phyloP scores from a whole-genome alignment of 305 asterid species.

The Solanum chacoense region DNA sequence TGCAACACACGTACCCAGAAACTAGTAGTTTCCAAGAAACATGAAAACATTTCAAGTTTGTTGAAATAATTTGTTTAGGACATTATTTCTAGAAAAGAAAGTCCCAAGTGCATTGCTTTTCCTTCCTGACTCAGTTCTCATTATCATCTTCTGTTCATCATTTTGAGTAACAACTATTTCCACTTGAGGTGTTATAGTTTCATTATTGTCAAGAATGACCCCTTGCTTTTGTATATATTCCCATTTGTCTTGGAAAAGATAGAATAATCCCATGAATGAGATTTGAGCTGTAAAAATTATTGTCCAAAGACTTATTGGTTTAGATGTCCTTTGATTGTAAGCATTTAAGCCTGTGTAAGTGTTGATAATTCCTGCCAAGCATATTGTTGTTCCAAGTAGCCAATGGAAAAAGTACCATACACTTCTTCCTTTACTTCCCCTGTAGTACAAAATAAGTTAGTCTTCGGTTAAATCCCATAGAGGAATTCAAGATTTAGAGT shows the following conservation, averaged over 20 bases:
- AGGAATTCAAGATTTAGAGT: background rate
- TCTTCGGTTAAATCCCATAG: background rate
- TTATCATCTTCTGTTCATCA: slow-evolving; percentile 17
- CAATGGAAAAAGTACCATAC: slow-evolving; percentile 65
- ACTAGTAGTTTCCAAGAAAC: background rate
- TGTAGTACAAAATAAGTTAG: slow-evolving; percentile 8
- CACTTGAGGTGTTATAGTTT: slow-evolving; percentile 7
- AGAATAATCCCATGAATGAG: slow-evolving; percentile 53
- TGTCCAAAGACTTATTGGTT: slow-evolving; percentile 39
- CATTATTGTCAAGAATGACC: background rate
- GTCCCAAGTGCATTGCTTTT: slow-evolving; percentile 66
- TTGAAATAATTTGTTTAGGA: slow-evolving; percentile 54
- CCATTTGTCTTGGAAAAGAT: slow-evolving; percentile 82
- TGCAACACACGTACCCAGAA: too few species aligned
- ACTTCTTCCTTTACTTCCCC: slow-evolving; percentile 47
- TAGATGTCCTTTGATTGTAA: slow-evolving; percentile 46
- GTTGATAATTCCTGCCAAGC: slow-evolving; percentile 48
- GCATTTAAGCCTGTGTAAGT: slow-evolving; percentile 59
- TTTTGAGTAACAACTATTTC: slow-evolving; percentile 8
- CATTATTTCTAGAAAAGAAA: slow-evolving; percentile 49
- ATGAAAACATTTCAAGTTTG: slow-evolving; percentile 13
- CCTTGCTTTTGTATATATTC: slow-evolving; percentile 54
- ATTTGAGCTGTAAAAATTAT: slow-evolving; percentile 63
- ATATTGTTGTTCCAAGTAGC: slow-evolving; percentile 52
- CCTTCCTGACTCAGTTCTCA: slow-evolving; percentile 27